These are phyloP conservation scores for Debaryomyces nepalensis DNA, from an alignment of 1,139 yeast genomes.

Conservation along the genomic window DNA sequence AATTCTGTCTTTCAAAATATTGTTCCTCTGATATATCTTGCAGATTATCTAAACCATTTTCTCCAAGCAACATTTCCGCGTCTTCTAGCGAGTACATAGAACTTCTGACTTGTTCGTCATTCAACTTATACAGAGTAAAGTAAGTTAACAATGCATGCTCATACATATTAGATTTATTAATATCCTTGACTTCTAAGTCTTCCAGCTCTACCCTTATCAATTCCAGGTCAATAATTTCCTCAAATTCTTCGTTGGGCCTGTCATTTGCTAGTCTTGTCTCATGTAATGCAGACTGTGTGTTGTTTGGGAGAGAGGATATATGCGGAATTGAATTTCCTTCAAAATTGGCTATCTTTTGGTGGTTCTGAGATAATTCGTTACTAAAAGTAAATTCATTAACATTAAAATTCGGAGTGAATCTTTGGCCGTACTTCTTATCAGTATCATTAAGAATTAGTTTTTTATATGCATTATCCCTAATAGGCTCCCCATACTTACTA, in stretches of 20 bases:
- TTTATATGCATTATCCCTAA: background rate
- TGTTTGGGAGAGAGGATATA: slow-evolving; percentile 12
- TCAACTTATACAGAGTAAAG: slow-evolving; percentile 17
- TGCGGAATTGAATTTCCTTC: slow-evolving; percentile 13
- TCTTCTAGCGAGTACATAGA: slow-evolving; percentile 15
- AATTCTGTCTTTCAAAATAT: too few species aligned
- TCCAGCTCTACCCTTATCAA: slow-evolving; percentile 16
- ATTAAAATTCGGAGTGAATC: background rate
- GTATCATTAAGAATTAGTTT: slow-evolving; percentile 4
- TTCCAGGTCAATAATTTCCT: slow-evolving; percentile 19
- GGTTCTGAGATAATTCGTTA: background rate
- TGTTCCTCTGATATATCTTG: background rate
- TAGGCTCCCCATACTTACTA: background rate
- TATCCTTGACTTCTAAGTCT: slow-evolving; percentile 25
- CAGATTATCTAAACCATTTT: slow-evolving; percentile 1
- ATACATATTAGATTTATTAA: slow-evolving; percentile 23
- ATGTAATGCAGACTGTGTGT: background rate
- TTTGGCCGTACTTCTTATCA: slow-evolving; percentile 5
- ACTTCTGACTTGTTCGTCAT: slow-evolving; percentile 11
- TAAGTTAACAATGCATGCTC: slow-evolving; percentile 27
- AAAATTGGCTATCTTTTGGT: background rate
- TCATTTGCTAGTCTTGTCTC: background rate
- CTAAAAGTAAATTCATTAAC: slow-evolving; percentile 2
- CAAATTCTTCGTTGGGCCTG: slow-evolving; percentile 7
- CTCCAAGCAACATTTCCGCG: slow-evolving; percentile 12